Conservation (phyloP, 2,329 filamentous ascomycete species). For the Dactylellina sp. region DNA sequence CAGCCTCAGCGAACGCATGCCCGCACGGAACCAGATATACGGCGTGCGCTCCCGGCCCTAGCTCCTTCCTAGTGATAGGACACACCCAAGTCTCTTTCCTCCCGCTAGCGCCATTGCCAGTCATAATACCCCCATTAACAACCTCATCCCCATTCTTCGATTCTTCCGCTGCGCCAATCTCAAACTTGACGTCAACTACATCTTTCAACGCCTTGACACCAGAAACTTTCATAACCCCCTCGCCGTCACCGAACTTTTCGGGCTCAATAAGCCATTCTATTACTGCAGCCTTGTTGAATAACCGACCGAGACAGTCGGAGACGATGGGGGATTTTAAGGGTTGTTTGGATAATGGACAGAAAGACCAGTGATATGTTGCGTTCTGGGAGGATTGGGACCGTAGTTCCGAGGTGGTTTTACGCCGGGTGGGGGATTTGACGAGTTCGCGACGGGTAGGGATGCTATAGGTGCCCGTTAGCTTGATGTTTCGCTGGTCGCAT, state of each 20-base stretch:
- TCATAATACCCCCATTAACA: constrained; percentile 55
- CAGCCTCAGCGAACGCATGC: constrained; percentile 89
- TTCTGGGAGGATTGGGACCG: constrained; percentile 90
- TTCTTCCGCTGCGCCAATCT: constrained; percentile 63
- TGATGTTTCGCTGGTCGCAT: background rate
- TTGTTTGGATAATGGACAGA: constrained; percentile 85
- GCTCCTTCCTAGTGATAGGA: constrained; percentile 84
- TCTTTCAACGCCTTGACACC: constrained; percentile 84
- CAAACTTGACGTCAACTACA: constrained; percentile 85
- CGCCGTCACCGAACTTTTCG: constrained; percentile 71
- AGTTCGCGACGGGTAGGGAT: constrained; percentile 96
- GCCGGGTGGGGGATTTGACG: constrained; percentile 89
- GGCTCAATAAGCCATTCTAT: constrained; percentile 75
- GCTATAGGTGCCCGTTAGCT: constrained; percentile 64
- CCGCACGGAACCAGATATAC: constrained; percentile 95
- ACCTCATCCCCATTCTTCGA: constrained; percentile 25
- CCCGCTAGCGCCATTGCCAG: constrained; percentile 64
- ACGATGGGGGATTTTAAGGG: constrained; percentile 80
- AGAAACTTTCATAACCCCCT: constrained; percentile 70
- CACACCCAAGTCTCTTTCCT: constrained; percentile 77
- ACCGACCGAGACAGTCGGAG: constrained; percentile 82
- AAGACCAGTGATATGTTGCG: constrained; percentile 85
- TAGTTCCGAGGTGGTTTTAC: constrained; percentile 83
- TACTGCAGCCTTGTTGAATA: constrained; percentile 96
- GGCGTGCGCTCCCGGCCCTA: constrained; percentile 81